A percentile compares a stretch with the other conserved stretches of the same genome.
Conservation (phyloP, 306 rosid species). For the Vachellia collinsii region DNA sequence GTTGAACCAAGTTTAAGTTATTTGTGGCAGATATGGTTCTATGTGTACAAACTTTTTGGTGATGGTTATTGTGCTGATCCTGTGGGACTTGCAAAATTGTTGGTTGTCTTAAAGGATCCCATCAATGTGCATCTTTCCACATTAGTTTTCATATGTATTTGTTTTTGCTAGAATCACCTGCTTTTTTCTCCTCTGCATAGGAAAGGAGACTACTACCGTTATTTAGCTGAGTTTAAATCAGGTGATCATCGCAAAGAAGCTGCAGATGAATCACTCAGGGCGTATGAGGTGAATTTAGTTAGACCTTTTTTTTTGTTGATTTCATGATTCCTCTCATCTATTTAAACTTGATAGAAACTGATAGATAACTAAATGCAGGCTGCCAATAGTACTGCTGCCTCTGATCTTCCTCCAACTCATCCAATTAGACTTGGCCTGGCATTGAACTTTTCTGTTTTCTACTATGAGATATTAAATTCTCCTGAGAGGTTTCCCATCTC, state of each 20-base stretch:
- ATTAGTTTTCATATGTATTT: background rate
- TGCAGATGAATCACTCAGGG: slow-evolving; percentile 9
- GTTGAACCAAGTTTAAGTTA: background rate
- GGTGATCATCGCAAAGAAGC: slow-evolving; percentile 15
- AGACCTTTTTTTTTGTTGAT: background rate
- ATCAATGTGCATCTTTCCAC: background rate
- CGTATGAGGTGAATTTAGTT: background rate
- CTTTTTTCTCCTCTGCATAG: background rate
- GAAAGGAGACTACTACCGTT: slow-evolving; percentile 10
- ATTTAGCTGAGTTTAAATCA: slow-evolving; percentile 8
- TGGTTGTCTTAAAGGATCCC: background rate
- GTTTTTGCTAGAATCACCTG: background rate
- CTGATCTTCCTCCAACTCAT: slow-evolving; percentile 15
- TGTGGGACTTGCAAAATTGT: background rate
- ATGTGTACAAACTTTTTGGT: background rate
- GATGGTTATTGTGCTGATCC: background rate
- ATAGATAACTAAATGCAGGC: slow-evolving; percentile 6
- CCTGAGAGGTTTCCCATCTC: background rate
- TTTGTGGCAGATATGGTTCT: background rate
- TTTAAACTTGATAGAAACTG: background rate
- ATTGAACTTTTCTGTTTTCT: slow-evolving; percentile 14
- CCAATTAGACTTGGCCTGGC: slow-evolving; percentile 19
- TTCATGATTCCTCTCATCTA: slow-evolving; percentile 2
- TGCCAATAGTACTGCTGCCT: slow-evolving; percentile 1
- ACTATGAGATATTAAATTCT: slow-evolving; percentile 12